Percentiles rank a stretch among this genome's conserved stretches.
These are phyloP conservation scores for Aspergillus quadrilineatus DNA, from an alignment of 2,329 filamentous ascomycete genomes.

Conservation along the genomic window DNA sequence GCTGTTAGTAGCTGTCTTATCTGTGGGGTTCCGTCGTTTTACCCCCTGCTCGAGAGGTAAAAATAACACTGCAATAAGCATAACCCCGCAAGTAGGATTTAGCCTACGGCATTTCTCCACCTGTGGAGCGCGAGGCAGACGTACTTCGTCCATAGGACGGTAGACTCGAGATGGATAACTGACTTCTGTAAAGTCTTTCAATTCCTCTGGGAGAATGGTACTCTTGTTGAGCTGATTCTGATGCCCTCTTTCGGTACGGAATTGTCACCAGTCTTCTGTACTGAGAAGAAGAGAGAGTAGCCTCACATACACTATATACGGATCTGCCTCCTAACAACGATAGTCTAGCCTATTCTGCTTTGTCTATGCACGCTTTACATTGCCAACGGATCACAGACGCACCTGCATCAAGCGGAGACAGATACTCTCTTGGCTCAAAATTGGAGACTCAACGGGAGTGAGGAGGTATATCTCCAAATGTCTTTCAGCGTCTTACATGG, in stretches of 20 bases:
- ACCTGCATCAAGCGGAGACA: too few species aligned
- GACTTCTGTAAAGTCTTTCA: not conserved
- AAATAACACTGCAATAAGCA: not conserved
- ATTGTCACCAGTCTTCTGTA: not conserved
- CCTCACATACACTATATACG: not conserved
- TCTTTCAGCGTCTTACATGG: not conserved
- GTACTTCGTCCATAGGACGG: not conserved
- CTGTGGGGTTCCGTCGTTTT: not conserved
- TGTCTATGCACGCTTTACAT: not conserved
- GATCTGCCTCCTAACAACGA: not conserved
- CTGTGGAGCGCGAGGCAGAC: not conserved
- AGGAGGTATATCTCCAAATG: not conserved
- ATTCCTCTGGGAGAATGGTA: not conserved
- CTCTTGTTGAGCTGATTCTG: not conserved
- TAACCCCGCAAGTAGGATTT: not conserved
- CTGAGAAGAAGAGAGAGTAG: not conserved
- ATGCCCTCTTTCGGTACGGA: not conserved
- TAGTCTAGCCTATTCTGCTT: not conserved
- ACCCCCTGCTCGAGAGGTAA: not conserved
- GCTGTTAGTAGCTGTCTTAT: not conserved
- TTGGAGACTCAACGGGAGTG: not conserved
- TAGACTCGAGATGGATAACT: not conserved
- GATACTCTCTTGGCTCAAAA: not conserved
- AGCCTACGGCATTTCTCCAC: not conserved
- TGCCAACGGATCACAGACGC: not conserved